Evolutionary conservation across 2,329 filamentous ascomycete genomes (phyloP).

Genomic region (Pseudogymnoascus sp.): DNA sequence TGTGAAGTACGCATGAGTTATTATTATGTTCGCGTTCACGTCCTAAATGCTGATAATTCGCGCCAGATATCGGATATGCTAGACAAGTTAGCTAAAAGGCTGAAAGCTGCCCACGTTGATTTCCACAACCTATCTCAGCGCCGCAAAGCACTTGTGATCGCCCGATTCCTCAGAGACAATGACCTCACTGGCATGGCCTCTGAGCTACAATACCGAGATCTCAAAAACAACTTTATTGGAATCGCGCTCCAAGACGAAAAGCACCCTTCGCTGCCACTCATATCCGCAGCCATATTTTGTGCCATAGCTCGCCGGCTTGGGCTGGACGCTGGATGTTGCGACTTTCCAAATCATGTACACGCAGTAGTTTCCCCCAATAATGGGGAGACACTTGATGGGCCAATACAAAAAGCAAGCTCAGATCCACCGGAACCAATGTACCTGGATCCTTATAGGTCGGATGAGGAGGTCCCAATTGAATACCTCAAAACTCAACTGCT

Average conservation of each 20-base stretch:
- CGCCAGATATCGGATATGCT: constrained; percentile 53
- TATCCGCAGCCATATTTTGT: constrained; percentile 82
- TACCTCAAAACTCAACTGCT: constrained; percentile 53
- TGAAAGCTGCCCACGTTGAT: constrained; percentile 44
- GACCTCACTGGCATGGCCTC: constrained; percentile 63
- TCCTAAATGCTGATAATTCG: constrained; percentile 8
- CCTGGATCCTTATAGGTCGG: constrained; percentile 70
- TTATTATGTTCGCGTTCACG: background rate
- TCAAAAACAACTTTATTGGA: constrained; percentile 84
- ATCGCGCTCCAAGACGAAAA: constrained; percentile 63
- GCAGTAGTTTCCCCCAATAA: constrained; percentile 60
- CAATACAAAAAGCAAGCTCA: constrained; percentile 31
- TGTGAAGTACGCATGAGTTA: constrained; percentile 43
- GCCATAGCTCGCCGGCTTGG: constrained; percentile 66
- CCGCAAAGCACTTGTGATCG: constrained; percentile 58
- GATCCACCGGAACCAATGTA: constrained; percentile 55
- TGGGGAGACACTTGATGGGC: constrained; percentile 52
- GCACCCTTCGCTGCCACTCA: constrained; percentile 76
- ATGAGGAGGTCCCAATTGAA: constrained; percentile 54
- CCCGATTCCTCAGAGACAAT: constrained; percentile 58
- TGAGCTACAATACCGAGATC: constrained; percentile 61
- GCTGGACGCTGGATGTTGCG: constrained; percentile 68
- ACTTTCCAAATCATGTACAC: constrained; percentile 79
- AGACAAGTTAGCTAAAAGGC: constrained; percentile 50
- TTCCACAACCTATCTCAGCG: constrained; percentile 53